Evolutionary conservation across 371 early-diverging fungal genomes (phyloP), one percentile per base, ranked within the genome.

Genomic region (Haplosporangium sp.): DNA sequence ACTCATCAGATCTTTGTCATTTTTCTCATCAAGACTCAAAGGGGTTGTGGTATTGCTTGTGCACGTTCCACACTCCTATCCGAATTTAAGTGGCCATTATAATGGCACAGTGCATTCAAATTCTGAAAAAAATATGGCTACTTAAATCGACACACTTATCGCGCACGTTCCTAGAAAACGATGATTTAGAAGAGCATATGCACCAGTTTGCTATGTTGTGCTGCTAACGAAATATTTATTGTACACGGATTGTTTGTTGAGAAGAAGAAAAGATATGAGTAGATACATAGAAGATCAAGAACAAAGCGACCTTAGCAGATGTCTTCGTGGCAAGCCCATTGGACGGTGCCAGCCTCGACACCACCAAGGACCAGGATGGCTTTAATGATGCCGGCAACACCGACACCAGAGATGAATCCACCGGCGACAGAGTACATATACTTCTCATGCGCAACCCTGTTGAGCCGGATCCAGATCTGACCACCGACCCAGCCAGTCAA

Each of bases 361-460:
- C 65, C 67, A 18, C 63, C 64, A n/a, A 93, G 70, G 36, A 81
- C 82, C 66, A 89, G 80, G 45, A 90, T 73, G 37, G 91, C 91
- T 59, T 87, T 82, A 65, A 91, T 62, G 48, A 91, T 80, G 55
- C 91, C 92, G 51, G 86, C 86, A 55, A 92, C 87, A 74, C 94
- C 94, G 69, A 90, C 90, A 62, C 74, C 69, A 0, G 69, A 74
- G 76, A 92, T 89, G 65, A 91, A 70, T 61, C 94, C 94, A 68
- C 85, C 86, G 54, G 93, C 90, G 53, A 87, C 77, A n/a, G 88
- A 82, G 79, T 85, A 89, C 85, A 86, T 83, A 50, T 75, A 83
- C 56, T 86, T 73, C 29, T 87, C 89, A 48, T 84, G 81, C 18
- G 73, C 62, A 16, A 36, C 54, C 47, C 83, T 75, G 46, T 57